A percentile compares a stretch with the other conserved stretches of the same genome.
Conservation (phyloP, 805 yeast species). For the Metschnikowia henanensis region DNA sequence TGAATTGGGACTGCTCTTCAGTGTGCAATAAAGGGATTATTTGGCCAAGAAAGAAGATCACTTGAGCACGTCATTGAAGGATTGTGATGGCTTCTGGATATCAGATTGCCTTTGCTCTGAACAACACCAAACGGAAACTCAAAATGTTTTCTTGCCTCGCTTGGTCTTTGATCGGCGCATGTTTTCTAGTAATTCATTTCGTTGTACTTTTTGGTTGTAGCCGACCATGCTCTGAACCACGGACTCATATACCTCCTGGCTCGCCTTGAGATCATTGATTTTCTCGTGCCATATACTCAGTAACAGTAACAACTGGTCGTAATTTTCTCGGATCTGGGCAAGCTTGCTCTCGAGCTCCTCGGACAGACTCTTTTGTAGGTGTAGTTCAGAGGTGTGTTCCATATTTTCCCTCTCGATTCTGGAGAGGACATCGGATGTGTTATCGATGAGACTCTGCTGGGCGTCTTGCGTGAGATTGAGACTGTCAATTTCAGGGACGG, state of each 20-base stretch:
- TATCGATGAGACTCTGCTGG: conserved; percentile 24
- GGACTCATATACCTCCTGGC: conserved; percentile 75
- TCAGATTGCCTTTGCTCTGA: too few species aligned
- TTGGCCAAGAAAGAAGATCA: background rate
- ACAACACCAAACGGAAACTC: background rate
- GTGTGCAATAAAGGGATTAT: background rate
- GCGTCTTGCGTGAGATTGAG: conserved; percentile 31
- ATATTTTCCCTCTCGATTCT: conserved; percentile 35
- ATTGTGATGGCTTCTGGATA: background rate
- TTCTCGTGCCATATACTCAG: conserved; percentile 53
- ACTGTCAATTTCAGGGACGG: conserved; percentile 34
- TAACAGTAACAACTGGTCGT: conserved; percentile 26
- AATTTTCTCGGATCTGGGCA: conserved; percentile 29
- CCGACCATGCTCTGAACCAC: conserved; percentile 91
- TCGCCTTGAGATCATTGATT: conserved; percentile 50
- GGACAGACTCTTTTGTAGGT: conserved; percentile 21
- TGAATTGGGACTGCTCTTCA: conserved; percentile 17
- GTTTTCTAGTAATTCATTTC: conserved; percentile 43
- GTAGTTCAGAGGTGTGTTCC: conserved; percentile 29
- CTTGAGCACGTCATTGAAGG: too few species aligned
- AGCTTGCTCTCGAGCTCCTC: conserved; percentile 37
- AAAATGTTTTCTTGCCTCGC: conserved; percentile 17
- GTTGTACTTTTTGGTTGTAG: conserved; percentile 76
- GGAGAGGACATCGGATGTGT: conserved; percentile 28
- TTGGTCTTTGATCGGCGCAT: conserved; percentile 30